These are phyloP conservation scores for Solanum chiquidenum DNA, from an alignment of 257 asterid genomes.

Conservation along the genomic window DNA sequence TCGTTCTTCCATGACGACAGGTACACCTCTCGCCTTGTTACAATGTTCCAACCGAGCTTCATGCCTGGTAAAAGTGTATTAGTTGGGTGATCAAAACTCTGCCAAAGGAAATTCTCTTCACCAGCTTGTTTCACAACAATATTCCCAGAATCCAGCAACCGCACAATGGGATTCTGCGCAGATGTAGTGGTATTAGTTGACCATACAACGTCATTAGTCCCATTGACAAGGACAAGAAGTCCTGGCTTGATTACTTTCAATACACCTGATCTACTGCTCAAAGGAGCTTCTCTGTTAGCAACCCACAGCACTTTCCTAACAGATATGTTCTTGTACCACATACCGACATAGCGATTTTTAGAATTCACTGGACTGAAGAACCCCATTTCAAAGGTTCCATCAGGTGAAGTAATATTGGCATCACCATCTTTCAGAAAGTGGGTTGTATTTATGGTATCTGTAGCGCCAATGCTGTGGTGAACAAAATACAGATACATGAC, in stretches of 20 bases:
- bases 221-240: too few relatives aligned
- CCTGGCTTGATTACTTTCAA: too few relatives aligned
- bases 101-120: too few relatives aligned
- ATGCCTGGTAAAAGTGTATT: too few relatives aligned
- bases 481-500: neutral
- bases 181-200: too few relatives aligned
- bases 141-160: too few relatives aligned
- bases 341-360: neutral
- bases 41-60: too few relatives aligned
- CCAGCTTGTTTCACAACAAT: too few relatives aligned
- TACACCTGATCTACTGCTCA: neutral
- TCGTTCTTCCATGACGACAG: slow-evolving; percentile 21
- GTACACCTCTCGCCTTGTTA: neutral
- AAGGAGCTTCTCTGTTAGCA: neutral
- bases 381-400: neutral
- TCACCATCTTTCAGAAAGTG: slow-evolving; percentile 4
- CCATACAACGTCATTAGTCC: too few relatives aligned
- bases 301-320: neutral
- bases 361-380: neutral
- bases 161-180: too few relatives aligned
- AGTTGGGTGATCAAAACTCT: too few relatives aligned
- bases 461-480: neutral
- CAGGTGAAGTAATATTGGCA: neutral
- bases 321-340: neutral
- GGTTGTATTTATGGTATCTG: neutral